Conservation (phyloP, 192 early-diverging fungal species). For the Mortierella antarctica region DNA sequence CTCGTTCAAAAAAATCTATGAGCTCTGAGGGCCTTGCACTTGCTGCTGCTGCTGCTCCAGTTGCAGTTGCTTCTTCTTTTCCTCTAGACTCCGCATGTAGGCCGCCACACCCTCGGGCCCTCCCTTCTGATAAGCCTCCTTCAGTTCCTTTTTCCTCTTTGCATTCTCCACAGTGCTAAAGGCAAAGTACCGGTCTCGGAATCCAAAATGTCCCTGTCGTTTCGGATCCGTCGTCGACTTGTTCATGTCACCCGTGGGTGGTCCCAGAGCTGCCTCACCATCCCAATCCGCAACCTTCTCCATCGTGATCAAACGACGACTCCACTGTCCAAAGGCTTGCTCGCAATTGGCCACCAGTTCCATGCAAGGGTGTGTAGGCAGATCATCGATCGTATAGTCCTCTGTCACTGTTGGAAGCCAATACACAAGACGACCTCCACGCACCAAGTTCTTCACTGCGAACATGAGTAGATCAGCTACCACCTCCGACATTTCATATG, state of each 20-base stretch:
- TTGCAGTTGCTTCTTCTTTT: slow-evolving; percentile 25
- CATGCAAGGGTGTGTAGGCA: slow-evolving; percentile 87
- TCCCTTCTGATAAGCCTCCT: slow-evolving; percentile 45
- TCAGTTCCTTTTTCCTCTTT: slow-evolving; percentile 50
- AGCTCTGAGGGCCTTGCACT: not conserved
- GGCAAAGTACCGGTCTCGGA: slow-evolving; percentile 48
- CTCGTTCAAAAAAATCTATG: not conserved
- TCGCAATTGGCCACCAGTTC: slow-evolving; percentile 89
- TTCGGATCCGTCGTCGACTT: slow-evolving; percentile 40
- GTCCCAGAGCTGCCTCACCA: slow-evolving; percentile 19
- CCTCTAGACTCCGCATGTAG: slow-evolving; percentile 30
- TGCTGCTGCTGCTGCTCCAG: slow-evolving; percentile 1
- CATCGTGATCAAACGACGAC: slow-evolving; percentile 93
- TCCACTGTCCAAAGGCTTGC: slow-evolving; percentile 96
- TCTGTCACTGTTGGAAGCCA: slow-evolving; percentile 96
- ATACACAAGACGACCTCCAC: slow-evolving; percentile 91
- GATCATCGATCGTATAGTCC: slow-evolving; percentile 80
- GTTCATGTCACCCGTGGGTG: slow-evolving; percentile 48
- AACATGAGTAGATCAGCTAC: slow-evolving; percentile 87
- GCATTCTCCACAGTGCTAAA: slow-evolving; percentile 43
- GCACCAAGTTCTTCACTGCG: slow-evolving; percentile 78
- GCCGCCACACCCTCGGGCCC: slow-evolving; percentile 37
- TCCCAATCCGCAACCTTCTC: slow-evolving; percentile 76
- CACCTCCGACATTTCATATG: slow-evolving; percentile 95
- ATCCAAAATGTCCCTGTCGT: slow-evolving; percentile 36